Evolutionary conservation across 2,329 filamentous ascomycete species (phyloP).

Genomic region (Neobulgaria alba): DNA sequence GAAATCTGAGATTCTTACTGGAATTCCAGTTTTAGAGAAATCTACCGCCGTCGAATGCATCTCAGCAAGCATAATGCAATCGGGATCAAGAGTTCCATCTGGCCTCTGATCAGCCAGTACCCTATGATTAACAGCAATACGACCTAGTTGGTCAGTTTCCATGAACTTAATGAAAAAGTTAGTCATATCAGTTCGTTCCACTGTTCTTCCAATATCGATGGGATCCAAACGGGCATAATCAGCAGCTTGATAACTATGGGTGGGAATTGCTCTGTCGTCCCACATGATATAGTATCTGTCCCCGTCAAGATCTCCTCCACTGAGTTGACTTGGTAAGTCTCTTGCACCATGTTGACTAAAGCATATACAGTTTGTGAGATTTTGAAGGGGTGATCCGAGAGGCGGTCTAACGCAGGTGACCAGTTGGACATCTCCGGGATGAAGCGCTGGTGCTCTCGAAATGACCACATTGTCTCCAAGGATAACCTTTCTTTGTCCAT

Average conservation of each 20-base stretch:
- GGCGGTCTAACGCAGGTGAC: constrained; percentile 55
- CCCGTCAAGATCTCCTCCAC: constrained; percentile 77
- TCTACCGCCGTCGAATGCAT: constrained; percentile 66
- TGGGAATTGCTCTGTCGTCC: constrained; percentile 46
- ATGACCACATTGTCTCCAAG: constrained; percentile 39
- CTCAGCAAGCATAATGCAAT: constrained; percentile 48
- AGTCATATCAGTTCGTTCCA: constrained; percentile 59
- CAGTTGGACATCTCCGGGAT: constrained; percentile 71
- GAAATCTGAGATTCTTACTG: constrained; percentile 30
- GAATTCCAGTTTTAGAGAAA: constrained; percentile 66
- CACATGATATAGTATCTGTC: constrained; percentile 77
- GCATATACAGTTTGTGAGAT: constrained; percentile 64
- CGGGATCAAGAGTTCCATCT: constrained; percentile 40
- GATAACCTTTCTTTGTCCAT: constrained; percentile 21
- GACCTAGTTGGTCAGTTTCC: constrained; percentile 54
- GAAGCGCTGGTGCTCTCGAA: constrained; percentile 71
- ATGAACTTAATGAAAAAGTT: constrained; percentile 77
- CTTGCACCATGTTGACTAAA: constrained; percentile 65
- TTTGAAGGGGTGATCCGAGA: constrained; percentile 46
- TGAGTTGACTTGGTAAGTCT: constrained; percentile 70
- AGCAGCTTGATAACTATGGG: constrained; percentile 45
- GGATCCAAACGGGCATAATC: constrained; percentile 57
- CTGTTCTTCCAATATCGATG: constrained; percentile 49
- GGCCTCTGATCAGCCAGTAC: constrained; percentile 51
- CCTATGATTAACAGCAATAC: constrained; percentile 57